Evolutionary conservation across 768 basidiomycete species (phyloP).

Genomic region (Boletus tomentosulus): DNA sequence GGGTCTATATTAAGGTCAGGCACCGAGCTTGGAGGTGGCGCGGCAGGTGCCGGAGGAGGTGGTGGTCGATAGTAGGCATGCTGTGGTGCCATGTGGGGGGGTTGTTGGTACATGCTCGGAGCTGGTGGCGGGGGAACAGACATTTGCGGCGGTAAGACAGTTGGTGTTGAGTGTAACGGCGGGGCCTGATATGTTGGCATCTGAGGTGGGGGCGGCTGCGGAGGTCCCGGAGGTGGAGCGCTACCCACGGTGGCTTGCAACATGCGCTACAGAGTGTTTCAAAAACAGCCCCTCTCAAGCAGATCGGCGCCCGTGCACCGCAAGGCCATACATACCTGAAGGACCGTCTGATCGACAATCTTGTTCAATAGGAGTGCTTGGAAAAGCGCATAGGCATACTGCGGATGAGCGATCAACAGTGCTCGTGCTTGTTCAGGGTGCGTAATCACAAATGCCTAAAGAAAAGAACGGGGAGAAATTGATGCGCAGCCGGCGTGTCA

Average conservation of each 20-base stretch:
- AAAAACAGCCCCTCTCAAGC: slow-evolving; percentile 3
- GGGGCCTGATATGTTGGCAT: slow-evolving; percentile 28
- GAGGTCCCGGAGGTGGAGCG: slow-evolving; percentile 24
- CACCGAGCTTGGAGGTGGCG: slow-evolving; percentile 30
- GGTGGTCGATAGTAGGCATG: slow-evolving; percentile 31
- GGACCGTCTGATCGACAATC: slow-evolving; percentile 82
- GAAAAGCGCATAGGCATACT: slow-evolving; percentile 94
- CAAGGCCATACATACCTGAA: slow-evolving; percentile 53
- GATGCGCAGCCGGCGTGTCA: slow-evolving; percentile 8
- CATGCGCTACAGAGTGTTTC: slow-evolving; percentile 41
- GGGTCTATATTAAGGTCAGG: slow-evolving; percentile 42
- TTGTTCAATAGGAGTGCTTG: slow-evolving; percentile 91
- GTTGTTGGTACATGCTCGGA: slow-evolving; percentile 29
- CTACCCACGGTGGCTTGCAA: slow-evolving; percentile 40
- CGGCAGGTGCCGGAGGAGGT: slow-evolving; percentile 8
- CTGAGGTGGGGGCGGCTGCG: slow-evolving; percentile 31
- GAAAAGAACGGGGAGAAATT: slow-evolving; percentile 28
- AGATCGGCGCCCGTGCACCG: slow-evolving; percentile 8
- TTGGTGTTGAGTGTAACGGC: slow-evolving; percentile 31
- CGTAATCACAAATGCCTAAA: slow-evolving; percentile 85
- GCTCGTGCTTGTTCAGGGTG: slow-evolving; percentile 86
- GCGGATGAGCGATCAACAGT: slow-evolving; percentile 80
- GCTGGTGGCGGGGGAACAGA: slow-evolving; percentile 27
- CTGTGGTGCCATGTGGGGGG: slow-evolving; percentile 30
- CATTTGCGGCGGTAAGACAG: slow-evolving; percentile 32